Evolutionary conservation across 2,329 filamentous ascomycete genomes (phyloP), one percentile per base, ranked within the genome.

Genomic region (Fusarium poae): DNA sequence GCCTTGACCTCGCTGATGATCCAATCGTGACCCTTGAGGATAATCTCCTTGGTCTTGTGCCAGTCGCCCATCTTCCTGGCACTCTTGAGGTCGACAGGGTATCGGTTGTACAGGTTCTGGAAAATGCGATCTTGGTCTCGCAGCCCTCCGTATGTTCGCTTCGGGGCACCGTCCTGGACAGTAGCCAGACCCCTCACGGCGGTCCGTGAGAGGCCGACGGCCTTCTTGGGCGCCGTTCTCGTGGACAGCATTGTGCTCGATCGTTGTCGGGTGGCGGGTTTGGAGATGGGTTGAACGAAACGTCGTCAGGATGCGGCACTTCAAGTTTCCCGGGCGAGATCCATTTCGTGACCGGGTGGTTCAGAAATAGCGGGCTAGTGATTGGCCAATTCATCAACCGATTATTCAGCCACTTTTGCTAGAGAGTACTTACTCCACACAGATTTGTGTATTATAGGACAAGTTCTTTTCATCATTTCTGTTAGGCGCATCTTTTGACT

Each of bases 1-100:
- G 94, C 89, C 88, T 99, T 99, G 83, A 99, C 89, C 83, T 99
- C 96, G 73, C 91, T 91, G 77, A 99, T 98, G 81, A 99, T 97
- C 92, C 96, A 99, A 77, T 99, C 95, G 82, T 99, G 93, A 58
- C 96, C 96, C 87, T 99, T 99, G 74, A 93, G 83, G 62, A 99
- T 82, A 61, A 99, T 99, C 81, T 99, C 96, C 88, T 99, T 99
- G 57, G 96, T 99, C 88, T 97, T 97, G 85, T 99, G 89, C 96
- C 96, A 99, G 82, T 98, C 96, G 75, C 96, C 96, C 87, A 97
- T 97, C 84, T 97, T 97, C 90, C 93, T 94, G 55, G 96, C 94
- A 78, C 90, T 93, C 85, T 96, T 95, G 74, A 99, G 84, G 80
- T 97, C 94, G 68, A 94, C 88, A 53, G 93, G 94, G 83, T 93